Evolutionary conservation across 225 moss, liverwort and hornwort genomes (phyloP), one percentile per base, ranked within the genome.

Genomic region (Marchantia paleacea): DNA sequence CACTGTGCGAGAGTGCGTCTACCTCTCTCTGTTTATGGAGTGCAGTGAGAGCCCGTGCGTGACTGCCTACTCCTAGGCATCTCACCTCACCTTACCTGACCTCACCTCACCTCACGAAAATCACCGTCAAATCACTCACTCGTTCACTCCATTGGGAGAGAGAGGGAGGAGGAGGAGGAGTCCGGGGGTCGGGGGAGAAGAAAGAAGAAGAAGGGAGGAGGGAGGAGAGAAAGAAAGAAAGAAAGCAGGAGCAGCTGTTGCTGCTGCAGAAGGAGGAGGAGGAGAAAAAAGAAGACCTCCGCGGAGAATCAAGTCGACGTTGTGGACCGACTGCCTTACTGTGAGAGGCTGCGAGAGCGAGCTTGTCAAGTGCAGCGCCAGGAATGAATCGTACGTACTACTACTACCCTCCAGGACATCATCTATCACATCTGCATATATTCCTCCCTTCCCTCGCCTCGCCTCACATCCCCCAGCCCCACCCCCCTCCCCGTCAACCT

Each of bases 51-150:
- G 68, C 29, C 68, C 57, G 30, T 68, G 30, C 30, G 11, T 31
- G 68, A 30, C 68, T 68, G 68, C 68, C 68, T 68, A 68, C 68
- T 68, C 30, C 29, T 31, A n/a, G n/a, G 8, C 12, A 74, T 10
- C 24, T 71, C 72, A n/a, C 72, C 72, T 50, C 48, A 50, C 70
- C 49, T 49, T 39, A 39, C 57, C 57, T 57, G 2, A 57, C 57
- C 57, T 57, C 19, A 4, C 57, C 57, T 57, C 57, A 57, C 57
- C 73, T 25, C 74, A 28, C 54, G 55, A 74, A 74, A 72, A 72
- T 74, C 74, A 74, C 54, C 74, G 74, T 54, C 74, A 55, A 74
- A 74, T 74, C 74, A 24, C 72, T 51, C 72, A 1, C 1, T 52
- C 24, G 15, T 13, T 15, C 10, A 52, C 39, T 50, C 50, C 69